These are phyloP conservation scores for Murraya paniculata DNA, from an alignment of 345 rosid species.

Conservation along the genomic window DNA sequence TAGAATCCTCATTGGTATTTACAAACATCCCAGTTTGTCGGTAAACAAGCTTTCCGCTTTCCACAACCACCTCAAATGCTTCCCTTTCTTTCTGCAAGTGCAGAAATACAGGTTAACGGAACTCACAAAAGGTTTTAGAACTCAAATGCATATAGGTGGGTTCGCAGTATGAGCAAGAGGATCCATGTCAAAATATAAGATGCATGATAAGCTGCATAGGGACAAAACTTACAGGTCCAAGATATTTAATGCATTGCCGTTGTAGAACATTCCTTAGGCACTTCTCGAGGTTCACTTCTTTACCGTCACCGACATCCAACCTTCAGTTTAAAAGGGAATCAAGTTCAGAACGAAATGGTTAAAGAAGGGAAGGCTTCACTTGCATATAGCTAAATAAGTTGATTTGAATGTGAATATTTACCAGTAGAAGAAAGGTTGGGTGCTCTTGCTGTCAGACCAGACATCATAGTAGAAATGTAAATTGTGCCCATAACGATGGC, in stretches of 20 bases:
- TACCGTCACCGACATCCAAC: slow-evolving; percentile 78
- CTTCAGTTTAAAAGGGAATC: slow-evolving; percentile 32
- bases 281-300: slow-evolving; percentile 51
- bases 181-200: not conserved
- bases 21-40: slow-evolving; percentile 38
- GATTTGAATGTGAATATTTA: slow-evolving; percentile 17
- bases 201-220: not conserved
- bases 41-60: slow-evolving; percentile 50
- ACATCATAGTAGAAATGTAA: slow-evolving; percentile 73
- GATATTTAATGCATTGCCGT: slow-evolving; percentile 58
- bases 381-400: not conserved
- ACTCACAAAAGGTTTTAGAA: not conserved
- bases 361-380: not conserved
- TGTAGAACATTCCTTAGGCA: slow-evolving; percentile 47
- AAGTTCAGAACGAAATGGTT: slow-evolving; percentile 18
- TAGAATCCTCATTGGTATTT: slow-evolving; percentile 42
- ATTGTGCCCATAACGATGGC: slow-evolving; percentile 89
- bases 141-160: not conserved
- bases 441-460: slow-evolving; percentile 63
- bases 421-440: slow-evolving; percentile 84
- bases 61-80: slow-evolving; percentile 57
- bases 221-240: slow-evolving; percentile 55
- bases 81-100: slow-evolving; percentile 63
- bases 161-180: not conserved
- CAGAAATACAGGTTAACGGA: not conserved